Evolutionary conservation across 768 basidiomycete species (phyloP).

Genomic region (Lactarius pseudohatsudake): DNA sequence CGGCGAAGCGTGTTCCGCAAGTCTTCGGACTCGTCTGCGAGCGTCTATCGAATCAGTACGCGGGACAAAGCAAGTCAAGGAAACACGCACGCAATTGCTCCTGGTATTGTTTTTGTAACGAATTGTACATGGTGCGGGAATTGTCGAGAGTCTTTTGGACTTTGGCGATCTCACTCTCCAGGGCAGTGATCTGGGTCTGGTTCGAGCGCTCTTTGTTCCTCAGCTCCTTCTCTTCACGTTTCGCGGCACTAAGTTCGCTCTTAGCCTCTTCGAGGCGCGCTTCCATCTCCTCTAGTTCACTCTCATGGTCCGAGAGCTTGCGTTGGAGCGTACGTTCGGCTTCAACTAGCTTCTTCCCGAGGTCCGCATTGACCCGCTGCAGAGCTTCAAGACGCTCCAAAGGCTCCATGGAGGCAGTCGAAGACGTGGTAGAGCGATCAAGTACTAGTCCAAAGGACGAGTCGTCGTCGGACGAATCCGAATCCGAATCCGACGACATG

Average conservation of each 20-base stretch:
- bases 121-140: constrained; percentile 68
- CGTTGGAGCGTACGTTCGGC: constrained; percentile 66
- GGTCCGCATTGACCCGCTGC: constrained; percentile 69
- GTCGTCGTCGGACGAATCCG: constrained; percentile 55
- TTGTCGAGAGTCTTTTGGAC: constrained; percentile 72
- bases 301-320: constrained; percentile 73
- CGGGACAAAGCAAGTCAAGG: background rate
- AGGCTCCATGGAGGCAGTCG: constrained; percentile 69
- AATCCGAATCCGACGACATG: constrained; percentile 38
- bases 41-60: constrained; percentile 2
- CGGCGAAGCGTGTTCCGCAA: constrained; percentile 71
- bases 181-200: constrained; percentile 59
- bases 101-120: constrained; percentile 82
- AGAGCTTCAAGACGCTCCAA: constrained; percentile 73
- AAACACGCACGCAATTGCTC: constrained; percentile 78
- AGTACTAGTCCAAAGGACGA: constrained; percentile 56
- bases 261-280: constrained; percentile 71
- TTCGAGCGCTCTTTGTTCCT: constrained; percentile 79
- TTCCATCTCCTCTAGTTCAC: constrained; percentile 81
- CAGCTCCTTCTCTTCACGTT: constrained; percentile 92
- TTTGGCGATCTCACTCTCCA: constrained; percentile 80
- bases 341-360: constrained; percentile 73
- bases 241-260: constrained; percentile 73
- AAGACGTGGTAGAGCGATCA: constrained; percentile 58
- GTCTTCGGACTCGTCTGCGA: constrained; percentile 70